Conservation (phyloP, 768 basidiomycete species). For the Lyophyllum decastes region DNA sequence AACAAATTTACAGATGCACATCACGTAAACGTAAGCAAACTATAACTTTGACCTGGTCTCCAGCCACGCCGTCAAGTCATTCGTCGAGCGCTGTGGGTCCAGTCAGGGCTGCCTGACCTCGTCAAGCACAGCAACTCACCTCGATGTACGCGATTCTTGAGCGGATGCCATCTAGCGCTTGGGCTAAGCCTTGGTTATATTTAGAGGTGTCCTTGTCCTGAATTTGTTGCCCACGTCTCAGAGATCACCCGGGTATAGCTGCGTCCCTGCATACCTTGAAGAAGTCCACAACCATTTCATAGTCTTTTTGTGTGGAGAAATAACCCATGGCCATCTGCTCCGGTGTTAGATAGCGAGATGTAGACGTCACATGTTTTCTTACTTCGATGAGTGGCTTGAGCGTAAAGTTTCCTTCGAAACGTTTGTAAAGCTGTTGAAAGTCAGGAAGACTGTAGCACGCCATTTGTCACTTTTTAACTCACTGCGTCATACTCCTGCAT, state of each 20-base stretch:
- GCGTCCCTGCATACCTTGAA: slow-evolving; percentile 58
- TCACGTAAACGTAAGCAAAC: slow-evolving; percentile 24
- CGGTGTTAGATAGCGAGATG: slow-evolving; percentile 27
- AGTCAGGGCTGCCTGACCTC: background rate
- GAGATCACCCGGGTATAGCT: slow-evolving; percentile 5
- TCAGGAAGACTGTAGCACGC: background rate
- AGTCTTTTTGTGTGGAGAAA: slow-evolving; percentile 71
- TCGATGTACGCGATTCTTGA: slow-evolving; percentile 63
- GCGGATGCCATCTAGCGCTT: slow-evolving; percentile 68
- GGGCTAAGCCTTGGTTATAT: slow-evolving; percentile 62
- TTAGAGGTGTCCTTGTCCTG: slow-evolving; percentile 71
- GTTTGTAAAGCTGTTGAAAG: slow-evolving; percentile 53
- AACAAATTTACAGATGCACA: slow-evolving; percentile 18
- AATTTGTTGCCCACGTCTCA: slow-evolving; percentile 18
- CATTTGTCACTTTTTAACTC: slow-evolving; percentile 21
- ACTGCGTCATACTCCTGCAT: slow-evolving; percentile 69
- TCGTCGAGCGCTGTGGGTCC: slow-evolving; percentile 52
- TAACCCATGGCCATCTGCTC: slow-evolving; percentile 21
- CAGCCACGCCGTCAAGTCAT: slow-evolving; percentile 60
- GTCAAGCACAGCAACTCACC: slow-evolving; percentile 34
- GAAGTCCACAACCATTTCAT: slow-evolving; percentile 61
- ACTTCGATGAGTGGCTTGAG: slow-evolving; percentile 56
- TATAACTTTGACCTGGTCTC: slow-evolving; percentile 24
- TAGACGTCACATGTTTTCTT: slow-evolving; percentile 23
- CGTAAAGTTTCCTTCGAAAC: slow-evolving; percentile 71